These are phyloP conservation scores for Coniella lustricola DNA, from an alignment of 2,329 filamentous ascomycete species.

Conservation along the genomic window DNA sequence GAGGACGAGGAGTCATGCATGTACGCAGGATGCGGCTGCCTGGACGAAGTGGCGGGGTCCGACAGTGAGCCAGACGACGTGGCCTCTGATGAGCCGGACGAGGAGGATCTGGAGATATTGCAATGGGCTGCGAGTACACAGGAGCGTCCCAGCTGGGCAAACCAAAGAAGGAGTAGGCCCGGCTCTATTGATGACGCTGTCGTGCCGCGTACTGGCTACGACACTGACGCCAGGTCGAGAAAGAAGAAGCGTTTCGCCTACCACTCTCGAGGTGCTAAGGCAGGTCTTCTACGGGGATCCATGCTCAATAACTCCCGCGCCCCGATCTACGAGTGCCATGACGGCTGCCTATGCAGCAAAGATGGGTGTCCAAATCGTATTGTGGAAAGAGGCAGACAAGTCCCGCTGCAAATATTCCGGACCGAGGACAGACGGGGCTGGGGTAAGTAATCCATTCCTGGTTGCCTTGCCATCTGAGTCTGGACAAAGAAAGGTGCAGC, in stretches of 20 bases:
- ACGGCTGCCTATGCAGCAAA: conserved; percentile 56
- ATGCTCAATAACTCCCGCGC: conserved; percentile 44
- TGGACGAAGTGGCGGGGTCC: conserved; percentile 46
- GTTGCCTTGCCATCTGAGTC: not conserved
- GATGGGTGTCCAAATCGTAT: conserved; percentile 63
- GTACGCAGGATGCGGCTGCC: conserved; percentile 60
- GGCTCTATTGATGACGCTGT: conserved; percentile 6
- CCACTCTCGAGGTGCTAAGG: conserved; percentile 44
- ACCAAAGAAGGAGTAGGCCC: conserved; percentile 3
- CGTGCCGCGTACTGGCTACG: not conserved
- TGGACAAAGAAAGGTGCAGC: not conserved
- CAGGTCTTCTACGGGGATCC: conserved; percentile 44
- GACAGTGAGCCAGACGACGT: conserved; percentile 51
- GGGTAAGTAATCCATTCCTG: conserved; percentile 43
- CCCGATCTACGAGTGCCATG: conserved; percentile 76
- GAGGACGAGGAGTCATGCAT: conserved; percentile 55
- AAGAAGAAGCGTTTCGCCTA: conserved; percentile 53
- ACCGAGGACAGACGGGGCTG: conserved; percentile 63
- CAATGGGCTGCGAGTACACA: conserved; percentile 13
- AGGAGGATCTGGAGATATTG: conserved; percentile 21
- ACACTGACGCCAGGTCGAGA: not conserved
- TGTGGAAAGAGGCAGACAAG: conserved; percentile 64
- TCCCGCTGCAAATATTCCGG: conserved; percentile 71
- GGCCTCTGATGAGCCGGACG: conserved; percentile 37
- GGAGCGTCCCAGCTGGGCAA: conserved; percentile 10